Conservation (phyloP, 2,329 filamentous ascomycete genomes). For the Arthrobotrys sphaeroides region DNA sequence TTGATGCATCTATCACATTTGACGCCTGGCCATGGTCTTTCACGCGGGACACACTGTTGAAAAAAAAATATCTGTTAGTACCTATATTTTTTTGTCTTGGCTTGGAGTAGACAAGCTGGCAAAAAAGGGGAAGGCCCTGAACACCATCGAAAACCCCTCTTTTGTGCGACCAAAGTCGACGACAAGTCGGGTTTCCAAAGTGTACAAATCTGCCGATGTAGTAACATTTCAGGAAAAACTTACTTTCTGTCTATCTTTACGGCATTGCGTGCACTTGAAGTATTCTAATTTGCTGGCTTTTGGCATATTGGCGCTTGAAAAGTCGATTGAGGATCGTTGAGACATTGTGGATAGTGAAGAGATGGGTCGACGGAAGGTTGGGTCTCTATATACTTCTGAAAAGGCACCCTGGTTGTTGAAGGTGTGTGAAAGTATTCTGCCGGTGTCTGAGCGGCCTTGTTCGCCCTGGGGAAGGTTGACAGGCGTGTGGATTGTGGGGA, state of each 20-base stretch:
- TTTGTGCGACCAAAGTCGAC: slow-evolving; percentile 24
- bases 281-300: slow-evolving; percentile 53
- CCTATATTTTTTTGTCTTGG: slow-evolving; percentile 37
- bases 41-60: slow-evolving; percentile 47
- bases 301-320: slow-evolving; percentile 39
- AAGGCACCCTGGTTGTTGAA: not conserved
- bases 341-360: slow-evolving; percentile 29
- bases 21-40: slow-evolving; percentile 51
- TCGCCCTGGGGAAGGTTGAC: slow-evolving; percentile 19
- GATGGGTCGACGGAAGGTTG: slow-evolving; percentile 5
- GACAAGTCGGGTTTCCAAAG: not conserved
- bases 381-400: slow-evolving; percentile 12
- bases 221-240: not conserved
- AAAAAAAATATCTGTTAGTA: slow-evolving; percentile 30
- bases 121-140: slow-evolving; percentile 48
- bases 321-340: slow-evolving; percentile 25
- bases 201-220: not conserved
- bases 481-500: not conserved
- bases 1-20: slow-evolving; percentile 53
- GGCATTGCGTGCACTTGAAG: slow-evolving; percentile 51
- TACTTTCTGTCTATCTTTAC: slow-evolving; percentile 52
- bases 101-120: slow-evolving; percentile 26
- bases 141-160: slow-evolving; percentile 37
- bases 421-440: slow-evolving; percentile 21
- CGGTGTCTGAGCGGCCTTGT: slow-evolving; percentile 12